Evolutionary conservation across 495 filamentous ascomycete genomes (phyloP), one percentile per base, ranked within the genome.

Genomic region (Neurospora sublineolata): DNA sequence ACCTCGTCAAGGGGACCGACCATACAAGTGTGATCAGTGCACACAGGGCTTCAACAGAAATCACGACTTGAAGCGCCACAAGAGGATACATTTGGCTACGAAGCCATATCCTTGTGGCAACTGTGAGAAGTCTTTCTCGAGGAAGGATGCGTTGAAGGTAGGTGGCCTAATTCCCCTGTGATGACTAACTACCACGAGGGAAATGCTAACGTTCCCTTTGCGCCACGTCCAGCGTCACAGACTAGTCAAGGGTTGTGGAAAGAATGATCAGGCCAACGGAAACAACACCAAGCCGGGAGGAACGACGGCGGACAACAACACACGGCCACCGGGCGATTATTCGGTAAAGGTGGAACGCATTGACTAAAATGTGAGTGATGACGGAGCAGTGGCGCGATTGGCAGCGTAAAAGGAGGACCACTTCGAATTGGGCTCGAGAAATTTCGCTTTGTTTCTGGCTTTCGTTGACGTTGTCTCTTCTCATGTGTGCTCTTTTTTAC

Each of bases 101-200:
- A 99, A 99, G 84, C 95, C 95, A 0, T 98, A 93, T 79, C 94
- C 95, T 0, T 99, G 95, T 77, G 86, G 80, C 12, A 89, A 92
- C 75, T 99, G 95, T 77, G 94, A 97, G 39, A 99, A 98, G 87
- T 95, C 93, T 80, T 99, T 99, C 75, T 97, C 93, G 23, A 84
- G 95, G 46, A 99, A 97, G 80, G 95, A 99, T 84, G 95, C 95
- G 23, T 85, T 99, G 16, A 99, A 99, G 92, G 95, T 98, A 69
- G 72, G 82, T 68, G 52, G 37, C 67, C 11, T 27, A 44, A 44
- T 11, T 11, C 1, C 46, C 46, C 11, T 14, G 46, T 27, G 46
- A n/a, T n/a, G n/a, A n/a, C n/a, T n/a, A n/a, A 16, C 1, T 39
- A 23, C 12, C 11, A 30, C 11, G 18, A 3, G 39, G 11, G 30